Evolutionary conservation across 148 eudicot genomes (phyloP).

Genomic region (Cornus kousa): DNA sequence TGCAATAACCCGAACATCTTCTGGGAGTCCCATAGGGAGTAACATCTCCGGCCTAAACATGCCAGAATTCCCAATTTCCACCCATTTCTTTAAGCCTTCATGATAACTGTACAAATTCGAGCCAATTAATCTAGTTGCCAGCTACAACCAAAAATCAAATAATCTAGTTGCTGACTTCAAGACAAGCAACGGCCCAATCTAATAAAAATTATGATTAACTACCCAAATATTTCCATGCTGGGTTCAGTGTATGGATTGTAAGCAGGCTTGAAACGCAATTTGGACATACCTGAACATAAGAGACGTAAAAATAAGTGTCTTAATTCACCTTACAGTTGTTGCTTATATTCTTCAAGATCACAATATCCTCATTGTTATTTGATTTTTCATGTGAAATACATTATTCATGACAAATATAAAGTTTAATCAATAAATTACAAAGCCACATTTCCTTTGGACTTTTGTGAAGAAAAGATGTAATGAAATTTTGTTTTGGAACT

Average conservation of each 20-base stretch:
- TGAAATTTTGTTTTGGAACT: background rate
- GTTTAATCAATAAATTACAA: background rate
- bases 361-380: background rate
- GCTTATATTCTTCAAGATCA: constrained; percentile 8
- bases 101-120: constrained; percentile 57
- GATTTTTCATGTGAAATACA: background rate
- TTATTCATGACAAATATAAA: background rate
- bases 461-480: background rate
- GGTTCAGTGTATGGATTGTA: constrained; percentile 97
- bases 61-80: constrained; percentile 91
- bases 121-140: background rate
- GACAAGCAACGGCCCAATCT: background rate
- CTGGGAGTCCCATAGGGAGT: constrained; percentile 95
- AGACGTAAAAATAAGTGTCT: constrained; percentile 5
- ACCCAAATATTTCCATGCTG: constrained; percentile 99
- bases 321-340: background rate
- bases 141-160: background rate
- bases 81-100: constrained; percentile 87
- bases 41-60: constrained; percentile 97
- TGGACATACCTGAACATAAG: constrained; percentile 68
- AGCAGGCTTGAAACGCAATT: constrained; percentile 85
- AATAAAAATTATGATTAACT: background rate
- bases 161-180: background rate
- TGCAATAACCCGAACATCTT: constrained; percentile 93
- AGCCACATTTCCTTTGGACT: constrained; percentile 1